Percentiles rank a stretch among this genome's conserved stretches.
Evolutionary conservation across 768 basidiomycete species (phyloP).

Genomic region (Kwoniella sp.): DNA sequence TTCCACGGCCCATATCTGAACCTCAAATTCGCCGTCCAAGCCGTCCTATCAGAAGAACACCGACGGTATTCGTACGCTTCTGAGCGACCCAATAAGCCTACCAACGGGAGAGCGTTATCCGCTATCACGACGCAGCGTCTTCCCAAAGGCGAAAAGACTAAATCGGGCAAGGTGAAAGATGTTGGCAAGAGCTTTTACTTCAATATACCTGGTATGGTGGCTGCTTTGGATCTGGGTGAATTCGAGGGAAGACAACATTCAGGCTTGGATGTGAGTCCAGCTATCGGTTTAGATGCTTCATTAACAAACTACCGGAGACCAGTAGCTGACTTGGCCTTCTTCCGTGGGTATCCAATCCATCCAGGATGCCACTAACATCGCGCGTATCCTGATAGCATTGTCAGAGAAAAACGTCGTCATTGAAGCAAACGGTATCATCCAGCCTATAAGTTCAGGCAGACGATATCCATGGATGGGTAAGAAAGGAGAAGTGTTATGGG

Average conservation of each 20-base stretch:
- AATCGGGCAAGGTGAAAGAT: conserved; percentile 32
- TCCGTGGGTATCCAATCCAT: not conserved
- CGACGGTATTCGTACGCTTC: conserved; percentile 28
- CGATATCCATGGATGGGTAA: conserved; percentile 52
- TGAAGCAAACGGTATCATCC: conserved; percentile 63
- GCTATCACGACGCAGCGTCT: conserved; percentile 31
- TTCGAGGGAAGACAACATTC: conserved; percentile 85
- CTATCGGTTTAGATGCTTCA: not conserved
- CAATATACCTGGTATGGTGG: conserved; percentile 64
- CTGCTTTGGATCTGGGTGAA: conserved; percentile 67
- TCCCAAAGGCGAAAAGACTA: conserved; percentile 18
- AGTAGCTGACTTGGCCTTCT: no score
- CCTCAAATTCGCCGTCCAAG: conserved; percentile 51
- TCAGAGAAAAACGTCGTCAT: conserved; percentile 68
- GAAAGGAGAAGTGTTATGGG: conserved; percentile 46
- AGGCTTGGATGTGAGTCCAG: conserved; percentile 77
- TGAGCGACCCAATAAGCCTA: conserved; percentile 21
- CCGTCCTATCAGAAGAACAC: conserved; percentile 44
- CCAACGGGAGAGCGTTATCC: conserved; percentile 22
- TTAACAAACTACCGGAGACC: no score
- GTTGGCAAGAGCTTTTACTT: conserved; percentile 30
- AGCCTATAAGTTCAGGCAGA: conserved; percentile 22
- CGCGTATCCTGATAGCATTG: conserved; percentile 78
- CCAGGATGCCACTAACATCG: conserved; percentile 87
- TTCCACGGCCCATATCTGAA: conserved; percentile 51